Evolutionary conservation across 2,329 filamentous ascomycete species (phyloP).

Genomic region (Bipolaris sorokiniana): DNA sequence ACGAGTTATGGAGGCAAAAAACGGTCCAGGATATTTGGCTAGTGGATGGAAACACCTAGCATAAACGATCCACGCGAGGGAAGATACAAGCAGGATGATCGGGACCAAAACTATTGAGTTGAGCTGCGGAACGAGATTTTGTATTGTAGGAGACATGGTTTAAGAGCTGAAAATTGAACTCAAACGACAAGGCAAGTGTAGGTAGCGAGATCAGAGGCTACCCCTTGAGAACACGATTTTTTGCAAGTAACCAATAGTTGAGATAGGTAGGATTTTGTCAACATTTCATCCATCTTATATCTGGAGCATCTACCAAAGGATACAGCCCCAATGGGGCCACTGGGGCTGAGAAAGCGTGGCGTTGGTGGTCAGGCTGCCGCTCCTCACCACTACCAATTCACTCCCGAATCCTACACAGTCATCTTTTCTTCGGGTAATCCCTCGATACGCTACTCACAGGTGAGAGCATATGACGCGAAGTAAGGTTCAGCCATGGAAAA

Average conservation of each 20-base stretch:
- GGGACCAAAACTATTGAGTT: not conserved
- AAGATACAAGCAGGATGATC: not conserved
- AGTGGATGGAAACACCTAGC: slow-evolving; percentile 4
- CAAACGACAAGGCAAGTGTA: not conserved
- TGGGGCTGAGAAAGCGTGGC: not conserved
- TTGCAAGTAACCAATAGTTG: not conserved
- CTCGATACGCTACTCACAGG: too few relatives aligned
- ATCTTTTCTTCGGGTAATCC: not conserved
- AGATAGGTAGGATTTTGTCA: too few relatives aligned
- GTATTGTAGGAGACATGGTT: not conserved
- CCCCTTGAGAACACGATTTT: not conserved
- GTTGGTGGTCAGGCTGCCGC: not conserved
- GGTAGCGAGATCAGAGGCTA: too few relatives aligned
- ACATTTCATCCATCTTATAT: too few relatives aligned
- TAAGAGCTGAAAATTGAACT: not conserved
- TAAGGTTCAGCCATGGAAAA: not conserved
- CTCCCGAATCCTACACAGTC: not conserved
- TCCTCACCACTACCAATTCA: not conserved
- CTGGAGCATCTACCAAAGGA: not conserved
- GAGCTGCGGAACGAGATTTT: not conserved
- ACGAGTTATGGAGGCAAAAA: slow-evolving; percentile 8
- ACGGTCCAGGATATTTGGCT: slow-evolving; percentile 8
- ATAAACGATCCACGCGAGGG: not conserved
- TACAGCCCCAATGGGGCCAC: not conserved
- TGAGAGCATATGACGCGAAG: not conserved